Conservation (phyloP, 2,329 filamentous ascomycete species). For the Neofusicoccum sp. region DNA sequence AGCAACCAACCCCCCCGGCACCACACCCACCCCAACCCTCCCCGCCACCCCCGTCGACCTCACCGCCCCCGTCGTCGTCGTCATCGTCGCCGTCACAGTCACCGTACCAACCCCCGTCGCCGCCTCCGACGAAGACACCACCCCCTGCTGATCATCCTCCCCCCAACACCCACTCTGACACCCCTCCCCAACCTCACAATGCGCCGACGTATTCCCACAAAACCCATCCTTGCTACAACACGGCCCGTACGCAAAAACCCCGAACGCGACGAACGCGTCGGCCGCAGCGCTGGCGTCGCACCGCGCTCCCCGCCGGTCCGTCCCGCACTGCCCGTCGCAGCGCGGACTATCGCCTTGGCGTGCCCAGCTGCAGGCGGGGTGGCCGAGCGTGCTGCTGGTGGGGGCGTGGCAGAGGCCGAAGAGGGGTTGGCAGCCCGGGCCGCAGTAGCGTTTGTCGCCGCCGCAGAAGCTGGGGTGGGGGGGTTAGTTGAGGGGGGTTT, state of each 20-base stretch:
- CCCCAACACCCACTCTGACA: conserved; percentile 16
- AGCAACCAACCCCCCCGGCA: background rate
- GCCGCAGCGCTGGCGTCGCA: background rate
- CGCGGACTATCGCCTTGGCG: conserved; percentile 2
- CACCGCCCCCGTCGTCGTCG: background rate
- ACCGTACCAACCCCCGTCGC: background rate
- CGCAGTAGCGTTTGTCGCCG: conserved; percentile 11
- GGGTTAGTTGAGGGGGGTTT: background rate
- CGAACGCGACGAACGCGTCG: background rate
- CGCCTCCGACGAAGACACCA: background rate
- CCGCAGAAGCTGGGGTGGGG: conserved; percentile 7
- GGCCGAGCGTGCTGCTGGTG: conserved; percentile 9
- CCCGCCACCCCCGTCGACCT: background rate
- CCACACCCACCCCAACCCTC: background rate
- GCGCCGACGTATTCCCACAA: conserved; percentile 10
- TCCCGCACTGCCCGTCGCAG: conserved; percentile 16
- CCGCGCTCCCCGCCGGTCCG: background rate
- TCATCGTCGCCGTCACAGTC: background rate
- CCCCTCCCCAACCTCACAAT: background rate
- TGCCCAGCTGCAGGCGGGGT: conserved; percentile 12
- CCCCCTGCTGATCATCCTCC: background rate
- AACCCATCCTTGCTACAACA: conserved; percentile 13
- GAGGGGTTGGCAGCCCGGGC: background rate
- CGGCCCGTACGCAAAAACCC: conserved; percentile 7
- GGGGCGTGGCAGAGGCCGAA: conserved; percentile 2